Evolutionary conservation across 2,329 filamentous ascomycete species (phyloP).

Genomic region (Eurotiales sp.): DNA sequence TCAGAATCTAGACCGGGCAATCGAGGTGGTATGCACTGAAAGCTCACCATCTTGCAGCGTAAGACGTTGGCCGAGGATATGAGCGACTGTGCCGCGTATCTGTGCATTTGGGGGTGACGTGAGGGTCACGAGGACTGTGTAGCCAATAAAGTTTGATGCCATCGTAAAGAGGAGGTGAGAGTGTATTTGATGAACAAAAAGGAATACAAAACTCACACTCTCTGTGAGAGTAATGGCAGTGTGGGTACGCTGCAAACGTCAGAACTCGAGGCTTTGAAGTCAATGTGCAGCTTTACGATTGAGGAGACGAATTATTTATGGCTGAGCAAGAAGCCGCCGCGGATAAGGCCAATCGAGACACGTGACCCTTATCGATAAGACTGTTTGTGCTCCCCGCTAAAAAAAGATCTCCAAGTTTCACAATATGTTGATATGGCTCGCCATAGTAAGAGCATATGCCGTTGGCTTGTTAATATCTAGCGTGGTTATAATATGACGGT

Average conservation of each 20-base stretch:
- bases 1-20: slow-evolving; percentile 17
- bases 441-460: too few species aligned
- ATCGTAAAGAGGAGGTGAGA: slow-evolving; percentile 40
- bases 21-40: background rate
- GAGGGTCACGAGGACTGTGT: slow-evolving; percentile 71
- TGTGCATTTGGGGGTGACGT: slow-evolving; percentile 60
- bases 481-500: too few species aligned
- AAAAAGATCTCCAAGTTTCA: too few species aligned
- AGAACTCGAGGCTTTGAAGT: background rate
- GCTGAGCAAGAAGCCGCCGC: background rate
- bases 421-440: too few species aligned
- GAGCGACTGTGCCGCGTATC: slow-evolving; percentile 66
- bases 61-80: slow-evolving; percentile 66
- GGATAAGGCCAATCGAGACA: slow-evolving; percentile 3
- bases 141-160: slow-evolving; percentile 69
- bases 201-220: background rate
- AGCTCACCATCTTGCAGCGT: slow-evolving; percentile 66
- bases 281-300: slow-evolving; percentile 5
- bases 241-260: background rate
- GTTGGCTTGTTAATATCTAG: too few species aligned
- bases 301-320: background rate
- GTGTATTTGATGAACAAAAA: background rate
- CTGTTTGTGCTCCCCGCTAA: background rate
- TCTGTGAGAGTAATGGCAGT: background rate
- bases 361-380: slow-evolving; percentile 18